Conservation (phyloP, 768 basidiomycete genomes). For the Auricularia sp. region DNA sequence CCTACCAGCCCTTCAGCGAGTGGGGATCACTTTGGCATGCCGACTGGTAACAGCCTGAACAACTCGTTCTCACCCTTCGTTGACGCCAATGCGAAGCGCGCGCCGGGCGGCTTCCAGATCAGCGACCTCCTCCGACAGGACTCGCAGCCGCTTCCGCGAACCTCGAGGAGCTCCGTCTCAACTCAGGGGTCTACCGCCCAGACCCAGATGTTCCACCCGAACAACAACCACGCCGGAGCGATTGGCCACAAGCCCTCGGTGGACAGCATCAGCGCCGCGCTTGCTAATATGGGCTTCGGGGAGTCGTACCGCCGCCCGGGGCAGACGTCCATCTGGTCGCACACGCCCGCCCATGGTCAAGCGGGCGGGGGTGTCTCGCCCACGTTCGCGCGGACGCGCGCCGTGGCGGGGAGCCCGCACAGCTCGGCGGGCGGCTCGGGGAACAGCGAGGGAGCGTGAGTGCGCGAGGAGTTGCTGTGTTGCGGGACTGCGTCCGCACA, state of each 20-base stretch:
- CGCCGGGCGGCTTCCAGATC: background rate
- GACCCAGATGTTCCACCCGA: background rate
- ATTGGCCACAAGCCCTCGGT: background rate
- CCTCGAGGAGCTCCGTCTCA: background rate
- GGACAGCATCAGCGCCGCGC: background rate
- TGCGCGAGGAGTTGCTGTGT: no score
- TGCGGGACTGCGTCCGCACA: no score
- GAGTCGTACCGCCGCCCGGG: background rate
- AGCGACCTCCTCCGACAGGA: background rate
- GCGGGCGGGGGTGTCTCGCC: background rate
- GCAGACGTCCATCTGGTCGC: background rate
- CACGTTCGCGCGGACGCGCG: background rate
- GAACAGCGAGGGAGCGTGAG: background rate
- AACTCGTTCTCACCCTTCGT: background rate
- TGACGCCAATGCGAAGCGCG: background rate
- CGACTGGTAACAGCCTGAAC: background rate
- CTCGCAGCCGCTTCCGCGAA: background rate
- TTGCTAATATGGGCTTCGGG: background rate
- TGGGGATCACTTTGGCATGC: background rate
- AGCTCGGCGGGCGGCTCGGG: background rate
- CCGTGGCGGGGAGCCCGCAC: background rate
- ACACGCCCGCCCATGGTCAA: background rate
- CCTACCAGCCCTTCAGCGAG: slow-evolving; percentile 3
- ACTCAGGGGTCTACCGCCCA: background rate
- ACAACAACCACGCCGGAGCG: background rate